A percentile compares a stretch with the other conserved stretches of the same genome.
Evolutionary conservation across 2,329 filamentous ascomycete genomes (phyloP).

Genomic region (Pseudogymnoascus sp.): DNA sequence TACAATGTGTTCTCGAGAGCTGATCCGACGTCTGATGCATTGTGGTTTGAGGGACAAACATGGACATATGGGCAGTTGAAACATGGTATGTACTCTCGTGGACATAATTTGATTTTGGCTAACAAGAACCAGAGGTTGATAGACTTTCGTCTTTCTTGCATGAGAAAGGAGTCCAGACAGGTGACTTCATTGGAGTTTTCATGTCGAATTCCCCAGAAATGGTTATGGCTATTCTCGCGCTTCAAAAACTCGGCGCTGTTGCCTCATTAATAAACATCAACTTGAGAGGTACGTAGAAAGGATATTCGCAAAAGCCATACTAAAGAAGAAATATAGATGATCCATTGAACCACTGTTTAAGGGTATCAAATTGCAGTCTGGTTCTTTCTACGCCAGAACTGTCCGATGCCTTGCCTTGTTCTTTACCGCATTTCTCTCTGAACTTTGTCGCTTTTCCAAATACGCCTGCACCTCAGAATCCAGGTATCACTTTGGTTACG

Average conservation of each 20-base stretch:
- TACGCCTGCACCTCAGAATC: constrained; percentile 7
- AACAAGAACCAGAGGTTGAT: constrained; percentile 32
- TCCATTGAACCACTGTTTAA: constrained; percentile 38
- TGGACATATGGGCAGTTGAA: constrained; percentile 41
- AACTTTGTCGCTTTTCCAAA: constrained; percentile 32
- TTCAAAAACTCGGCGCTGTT: constrained; percentile 40
- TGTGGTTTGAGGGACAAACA: constrained; percentile 42
- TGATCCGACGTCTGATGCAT: constrained; percentile 33
- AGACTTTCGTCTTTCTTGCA: constrained; percentile 37
- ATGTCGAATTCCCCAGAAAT: constrained; percentile 43
- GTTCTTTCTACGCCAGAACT: constrained; percentile 40
- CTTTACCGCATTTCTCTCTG: constrained; percentile 31
- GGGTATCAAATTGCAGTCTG: constrained; percentile 33
- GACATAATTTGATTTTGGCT: constrained; percentile 6
- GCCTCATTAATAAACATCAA: constrained; percentile 41
- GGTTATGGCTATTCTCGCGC: constrained; percentile 36
- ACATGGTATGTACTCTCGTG: constrained; percentile 27
- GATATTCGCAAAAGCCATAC: background rate
- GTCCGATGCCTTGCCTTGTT: constrained; percentile 26
- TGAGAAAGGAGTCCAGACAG: constrained; percentile 29
- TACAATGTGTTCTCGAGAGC: constrained; percentile 37
- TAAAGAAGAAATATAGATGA: constrained; percentile 27
- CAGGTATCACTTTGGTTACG: constrained; percentile 13
- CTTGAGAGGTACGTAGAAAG: constrained; percentile 33
- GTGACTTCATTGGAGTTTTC: constrained; percentile 40